phyloP scores from a whole-genome alignment of 2,329 filamentous ascomycete species.

The Nigrograna mackinnonii region DNA sequence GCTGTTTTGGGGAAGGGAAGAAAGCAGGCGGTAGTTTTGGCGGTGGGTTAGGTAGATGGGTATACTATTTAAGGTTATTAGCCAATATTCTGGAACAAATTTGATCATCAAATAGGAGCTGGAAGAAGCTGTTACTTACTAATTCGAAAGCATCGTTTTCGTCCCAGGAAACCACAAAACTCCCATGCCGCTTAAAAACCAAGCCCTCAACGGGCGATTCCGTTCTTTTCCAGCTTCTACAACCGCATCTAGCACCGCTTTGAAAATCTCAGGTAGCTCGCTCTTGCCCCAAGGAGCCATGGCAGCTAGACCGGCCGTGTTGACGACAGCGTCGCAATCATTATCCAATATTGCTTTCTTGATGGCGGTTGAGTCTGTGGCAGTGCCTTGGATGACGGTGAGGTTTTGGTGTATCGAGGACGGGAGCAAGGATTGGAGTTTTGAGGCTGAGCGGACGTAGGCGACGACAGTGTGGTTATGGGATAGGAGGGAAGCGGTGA shows the following conservation, averaged over 20 bases:
- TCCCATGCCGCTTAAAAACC: constrained; percentile 42
- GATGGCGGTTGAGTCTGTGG: constrained; percentile 38
- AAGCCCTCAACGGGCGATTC: constrained; percentile 38
- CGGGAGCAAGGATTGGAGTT: constrained; percentile 42
- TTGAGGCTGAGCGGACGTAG: constrained; percentile 44
- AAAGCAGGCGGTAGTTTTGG: constrained; percentile 32
- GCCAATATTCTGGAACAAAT: background rate
- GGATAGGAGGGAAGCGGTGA: constrained; percentile 39
- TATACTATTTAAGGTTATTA: constrained; percentile 23
- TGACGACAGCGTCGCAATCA: constrained; percentile 45
- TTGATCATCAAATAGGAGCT: background rate
- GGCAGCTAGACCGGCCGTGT: constrained; percentile 44
- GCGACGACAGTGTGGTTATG: constrained; percentile 42
- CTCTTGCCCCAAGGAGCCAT: constrained; percentile 33
- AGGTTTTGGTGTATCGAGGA: constrained; percentile 31
- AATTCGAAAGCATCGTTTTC: constrained; percentile 28
- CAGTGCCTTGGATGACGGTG: constrained; percentile 43
- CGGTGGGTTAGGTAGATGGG: constrained; percentile 41
- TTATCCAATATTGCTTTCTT: constrained; percentile 40
- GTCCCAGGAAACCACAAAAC: constrained; percentile 42
- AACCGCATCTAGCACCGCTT: constrained; percentile 37
- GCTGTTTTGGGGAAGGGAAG: constrained; percentile 21
- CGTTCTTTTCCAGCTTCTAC: constrained; percentile 37
- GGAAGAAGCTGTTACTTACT: constrained; percentile 34
- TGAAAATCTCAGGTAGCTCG: constrained; percentile 35